Base-by-base conservation (phyloP, 2,329 filamentous ascomycete species). In the Trichoderma endophyticum region DNA sequence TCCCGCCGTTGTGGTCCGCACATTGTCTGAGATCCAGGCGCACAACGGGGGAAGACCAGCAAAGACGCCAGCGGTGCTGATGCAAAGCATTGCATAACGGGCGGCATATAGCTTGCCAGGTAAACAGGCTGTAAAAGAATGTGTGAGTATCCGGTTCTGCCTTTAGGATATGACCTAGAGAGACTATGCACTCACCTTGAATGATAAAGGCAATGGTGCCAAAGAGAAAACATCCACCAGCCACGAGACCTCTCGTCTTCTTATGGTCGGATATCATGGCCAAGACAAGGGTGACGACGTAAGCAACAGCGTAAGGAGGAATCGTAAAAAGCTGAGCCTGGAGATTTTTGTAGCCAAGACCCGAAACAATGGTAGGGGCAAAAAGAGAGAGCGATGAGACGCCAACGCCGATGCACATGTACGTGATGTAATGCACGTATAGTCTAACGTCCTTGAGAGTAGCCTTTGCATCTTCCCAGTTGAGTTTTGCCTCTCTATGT, bases 281-380 rank as follows among this genome's bases (percentile, higher is more conserved):
- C 26, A 64, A 26, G 26, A 68, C 26, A 9, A 70, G 24, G 18
- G 59, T 66, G 1, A 72, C 28, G 6, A 71, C 51, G 18, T 66
- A 63, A 6, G 71, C 77, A 7, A 75, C 75, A 11, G 76, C 70
- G 60, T 78, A 78, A 61, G 77, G 77, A 2, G 76, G 76, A 1
- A 77, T 76, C 2, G 73, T 77, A 65, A 78, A 73, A 0, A 78
- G 68, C 61, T 78, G 77, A 4, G 76, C 74, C n/a, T 74, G 74
- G 32, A 74, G 73, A 39, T 73, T 74, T 18, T 73, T 74, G 61
- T 74, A 76, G 1, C 77, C 77, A 56, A 78, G 72, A 4, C 73
- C 73, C 5, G 62, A 59, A 60, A 77, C 73, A 28, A 78, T 77
- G 9, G 74, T 75, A 51, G 77, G 77, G 3, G 77, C 73, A 68